Evolutionary conservation across 2,329 filamentous ascomycete species (phyloP), one percentile per base, ranked within the genome.

Genomic region (Shiraia sp.): DNA sequence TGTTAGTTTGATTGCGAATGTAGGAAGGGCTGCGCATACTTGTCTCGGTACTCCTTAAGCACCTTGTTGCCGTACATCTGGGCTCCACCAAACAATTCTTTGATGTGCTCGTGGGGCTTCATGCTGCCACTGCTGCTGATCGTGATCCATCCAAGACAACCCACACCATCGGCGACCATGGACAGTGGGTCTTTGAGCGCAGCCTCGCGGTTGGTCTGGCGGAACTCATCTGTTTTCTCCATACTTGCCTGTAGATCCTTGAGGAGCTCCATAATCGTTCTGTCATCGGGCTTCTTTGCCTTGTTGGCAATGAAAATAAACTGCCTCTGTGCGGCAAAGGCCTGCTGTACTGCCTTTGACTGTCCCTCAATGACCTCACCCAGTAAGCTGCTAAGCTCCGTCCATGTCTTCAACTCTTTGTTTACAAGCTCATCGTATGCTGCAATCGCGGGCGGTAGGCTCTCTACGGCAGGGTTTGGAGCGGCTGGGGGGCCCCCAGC

Each of bases 51-150:
- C 59, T 95, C 87, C 73, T 90, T 95, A 56, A 97, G 75, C 26
- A 99, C 88, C 57, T 91, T 84, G 75, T 99, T 97, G 24, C 93
- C 93, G 60, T 89, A 96, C 75, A 95, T 95, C 68, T 97, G 87
- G 28, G 91, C 89, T 36, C 90, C 86, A 22, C 86, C 85, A 14
- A 95, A 78, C 45, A 86, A 86, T 56, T 96, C 91, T 32, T 85
- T 85, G 32, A 97, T 87, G 60, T 91, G 88, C 63, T 93, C 91
- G 51, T 81, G 85, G 2, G 93, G 93, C 65, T 90, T 90, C 51
- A 52, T 51, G 40, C 55, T 52, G 75, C 79, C 37, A 33, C 57
- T 51, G 34, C 49, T 53, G 23, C 95, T 88, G 34, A 93, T 82
- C 0, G 86, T 87, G 43, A 97, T 87, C 93, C 93, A 99, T 24